Conservation (phyloP, 208 protist genomes). For the Acanthamoeba triangularis region DNA sequence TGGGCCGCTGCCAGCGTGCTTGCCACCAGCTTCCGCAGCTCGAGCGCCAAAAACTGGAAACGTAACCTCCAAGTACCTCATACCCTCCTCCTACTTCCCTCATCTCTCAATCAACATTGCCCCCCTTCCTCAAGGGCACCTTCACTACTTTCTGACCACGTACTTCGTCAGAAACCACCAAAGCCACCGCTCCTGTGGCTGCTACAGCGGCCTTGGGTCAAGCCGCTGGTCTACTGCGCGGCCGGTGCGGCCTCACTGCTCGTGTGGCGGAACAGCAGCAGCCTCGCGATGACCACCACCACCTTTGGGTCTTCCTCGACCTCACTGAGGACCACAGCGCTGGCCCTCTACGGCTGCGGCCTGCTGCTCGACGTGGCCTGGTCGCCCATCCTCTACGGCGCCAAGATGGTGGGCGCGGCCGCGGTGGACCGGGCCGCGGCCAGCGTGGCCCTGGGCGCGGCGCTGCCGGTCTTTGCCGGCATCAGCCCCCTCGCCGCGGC, state of each 20-base stretch:
- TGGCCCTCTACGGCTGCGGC: not conserved
- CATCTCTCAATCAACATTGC: not conserved
- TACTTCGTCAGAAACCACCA: not conserved
- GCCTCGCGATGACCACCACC: too few species aligned
- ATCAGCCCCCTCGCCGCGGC: not conserved
- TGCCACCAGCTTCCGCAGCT: not conserved
- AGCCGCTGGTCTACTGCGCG: not conserved
- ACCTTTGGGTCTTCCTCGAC: not conserved
- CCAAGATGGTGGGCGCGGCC: conserved; percentile 25
- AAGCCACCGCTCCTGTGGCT: not conserved
- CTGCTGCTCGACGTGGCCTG: not conserved
- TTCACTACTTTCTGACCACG: not conserved
- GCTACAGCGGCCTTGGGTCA: not conserved
- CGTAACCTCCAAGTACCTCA: not conserved
- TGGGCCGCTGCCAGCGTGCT: not conserved
- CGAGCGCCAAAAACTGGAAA: conserved; percentile 17
- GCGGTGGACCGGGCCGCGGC: not conserved
- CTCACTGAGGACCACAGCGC: not conserved
- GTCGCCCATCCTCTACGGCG: conserved; percentile 11
- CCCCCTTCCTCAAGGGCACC: not conserved
- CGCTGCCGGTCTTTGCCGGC: not conserved
- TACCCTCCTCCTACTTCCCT: not conserved
- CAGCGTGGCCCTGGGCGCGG: not conserved
- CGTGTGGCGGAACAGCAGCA: not conserved
- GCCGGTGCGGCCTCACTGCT: not conserved